A percentile compares a stretch with the other conserved stretches of the same genome.
These are phyloP conservation scores for Beauveria caledonica DNA, from an alignment of 2,329 filamentous ascomycete species.

Conservation along the genomic window DNA sequence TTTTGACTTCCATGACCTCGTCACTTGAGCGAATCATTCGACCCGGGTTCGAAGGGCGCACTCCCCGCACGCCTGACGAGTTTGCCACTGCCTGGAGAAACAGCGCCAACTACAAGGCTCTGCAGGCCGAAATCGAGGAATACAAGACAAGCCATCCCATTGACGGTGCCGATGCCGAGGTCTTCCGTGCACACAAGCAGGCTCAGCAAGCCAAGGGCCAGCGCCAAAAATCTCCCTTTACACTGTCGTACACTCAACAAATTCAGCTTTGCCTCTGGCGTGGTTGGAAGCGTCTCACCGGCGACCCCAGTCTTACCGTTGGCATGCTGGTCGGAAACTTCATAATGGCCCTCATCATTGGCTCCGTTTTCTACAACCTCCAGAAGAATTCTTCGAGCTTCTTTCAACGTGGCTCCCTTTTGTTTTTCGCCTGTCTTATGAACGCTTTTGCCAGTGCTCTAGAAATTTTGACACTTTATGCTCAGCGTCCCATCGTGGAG, in stretches of 20 bases:
- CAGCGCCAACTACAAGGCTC: constrained; percentile 40
- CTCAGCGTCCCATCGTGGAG: constrained; percentile 85
- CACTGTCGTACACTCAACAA: constrained; percentile 69
- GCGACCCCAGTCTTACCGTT: constrained; percentile 68
- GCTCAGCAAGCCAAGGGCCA: constrained; percentile 48
- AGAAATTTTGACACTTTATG: constrained; percentile 79
- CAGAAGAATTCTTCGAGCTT: constrained; percentile 59
- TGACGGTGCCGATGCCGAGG: constrained; percentile 46
- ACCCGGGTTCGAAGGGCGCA: constrained; percentile 46
- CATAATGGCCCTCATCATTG: constrained; percentile 55
- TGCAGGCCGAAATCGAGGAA: constrained; percentile 46
- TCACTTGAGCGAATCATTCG: constrained; percentile 47
- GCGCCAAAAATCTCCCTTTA: constrained; percentile 70
- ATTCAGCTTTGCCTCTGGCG: constrained; percentile 71
- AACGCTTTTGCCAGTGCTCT: constrained; percentile 76
- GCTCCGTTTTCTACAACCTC: constrained; percentile 76
- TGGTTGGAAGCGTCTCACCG: constrained; percentile 67
- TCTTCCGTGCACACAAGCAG: constrained; percentile 46
- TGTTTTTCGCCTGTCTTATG: constrained; percentile 84
- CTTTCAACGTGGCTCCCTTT: constrained; percentile 67
- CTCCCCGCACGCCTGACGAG: constrained; percentile 53
- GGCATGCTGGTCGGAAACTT: constrained; percentile 64
- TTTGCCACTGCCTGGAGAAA: constrained; percentile 52
- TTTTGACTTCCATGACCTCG: constrained; percentile 62
- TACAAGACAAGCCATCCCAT: constrained; percentile 47